Evolutionary conservation across 805 yeast species (phyloP), one percentile per base, ranked within the genome.

Genomic region (Wickerhamomyces subpelliculosus): DNA sequence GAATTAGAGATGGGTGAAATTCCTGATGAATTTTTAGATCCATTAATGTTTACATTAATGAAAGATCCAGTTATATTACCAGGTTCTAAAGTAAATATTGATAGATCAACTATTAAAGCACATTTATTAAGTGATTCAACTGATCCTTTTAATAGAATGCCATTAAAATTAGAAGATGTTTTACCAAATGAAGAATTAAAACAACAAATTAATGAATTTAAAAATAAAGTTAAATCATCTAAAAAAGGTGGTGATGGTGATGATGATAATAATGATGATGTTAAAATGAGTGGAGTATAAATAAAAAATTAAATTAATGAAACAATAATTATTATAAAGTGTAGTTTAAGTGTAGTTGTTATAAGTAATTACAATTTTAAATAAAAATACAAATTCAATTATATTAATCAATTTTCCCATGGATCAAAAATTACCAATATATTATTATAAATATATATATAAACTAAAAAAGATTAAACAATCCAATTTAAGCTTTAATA

Each of bases 1-100:
- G 97, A 90, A 46, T 54, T 76, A 45, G 96, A 87, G 55, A 69
- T 86, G 48, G 97, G 95, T 20, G 98, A 93, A 37, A 74, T 85
- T 14, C 99, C 99, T 1, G 98, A 93, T 57, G 97, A 93, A 58
- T 93, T 81, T 56, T 73, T 93, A 49, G 99, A 93, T 66, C 99
- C 99, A 12, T 73, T 93, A 51, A 90, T 93, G 97, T 93, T 71
- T 60, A 85, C 96, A 1, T 57, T 93, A 35, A 93, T 93, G 98
- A 84, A 80, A 49, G 95, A 93, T 57, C 99, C 99, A 0, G 98
- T 93, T 5, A 81, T 74, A n/a, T 70, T 93, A 50, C 99, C 99
- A 8, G 70, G 84, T 8, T 86, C 96, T 1, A 82, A 77, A 46
- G 76, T 89, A 16, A 77, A 80, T 35, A 86, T 93, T 50, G 99